Conservation (phyloP, 2,329 filamentous ascomycete species). For the Colletotrichum kahawae region DNA sequence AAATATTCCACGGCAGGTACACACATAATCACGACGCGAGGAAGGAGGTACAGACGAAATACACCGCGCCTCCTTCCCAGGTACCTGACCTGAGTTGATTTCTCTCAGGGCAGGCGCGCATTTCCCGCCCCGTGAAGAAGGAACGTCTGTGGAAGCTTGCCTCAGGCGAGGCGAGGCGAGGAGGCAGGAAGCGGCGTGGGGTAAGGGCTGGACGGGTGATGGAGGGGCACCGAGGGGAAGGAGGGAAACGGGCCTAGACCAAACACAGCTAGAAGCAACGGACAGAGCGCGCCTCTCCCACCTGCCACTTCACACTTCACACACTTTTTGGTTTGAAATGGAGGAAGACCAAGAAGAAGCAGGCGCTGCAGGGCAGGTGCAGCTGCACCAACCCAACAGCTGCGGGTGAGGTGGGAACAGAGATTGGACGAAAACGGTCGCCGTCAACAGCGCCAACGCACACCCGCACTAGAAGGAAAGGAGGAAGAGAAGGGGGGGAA, state of each 20-base stretch:
- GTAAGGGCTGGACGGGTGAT: background rate
- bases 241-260: background rate
- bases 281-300: background rate
- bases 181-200: background rate
- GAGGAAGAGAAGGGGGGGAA: background rate
- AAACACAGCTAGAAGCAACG: background rate
- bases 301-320: constrained; percentile 8
- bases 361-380: too few relatives aligned
- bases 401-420: background rate
- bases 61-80: background rate
- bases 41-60: background rate
- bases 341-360: background rate
- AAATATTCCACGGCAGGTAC: background rate
- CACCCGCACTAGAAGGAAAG: background rate
- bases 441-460: too few relatives aligned
- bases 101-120: background rate
- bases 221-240: background rate
- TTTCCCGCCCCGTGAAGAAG: background rate
- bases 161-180: background rate
- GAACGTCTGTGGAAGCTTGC: background rate
- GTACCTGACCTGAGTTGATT: background rate
- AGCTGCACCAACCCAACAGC: background rate
- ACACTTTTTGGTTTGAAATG: background rate
- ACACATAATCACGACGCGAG: background rate
- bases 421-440: constrained; percentile 10